Evolutionary conservation across 2,329 filamentous ascomycete species (phyloP), one percentile per base, ranked within the genome.

Genomic region (Aureobasidium sp.): DNA sequence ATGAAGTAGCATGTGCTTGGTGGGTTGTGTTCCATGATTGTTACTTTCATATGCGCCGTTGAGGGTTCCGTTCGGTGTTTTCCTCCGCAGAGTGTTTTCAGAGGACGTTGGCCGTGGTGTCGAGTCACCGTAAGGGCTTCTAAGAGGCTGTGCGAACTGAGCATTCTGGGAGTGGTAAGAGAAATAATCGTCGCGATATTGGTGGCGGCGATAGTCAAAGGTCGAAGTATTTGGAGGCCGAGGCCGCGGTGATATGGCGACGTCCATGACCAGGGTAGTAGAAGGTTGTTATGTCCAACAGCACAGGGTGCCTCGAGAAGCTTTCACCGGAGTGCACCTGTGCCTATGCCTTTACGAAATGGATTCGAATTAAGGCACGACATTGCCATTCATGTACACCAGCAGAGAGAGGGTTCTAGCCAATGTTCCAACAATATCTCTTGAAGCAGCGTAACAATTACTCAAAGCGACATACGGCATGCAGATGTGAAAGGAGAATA

Each of bases 1-100:
- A 25, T 89, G 85, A 29, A 95, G 78, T 21, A 94, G 79, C 70
- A 96, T 84, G 70, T 96, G 91, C 74, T 96, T 96, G 1, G 86
- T 85, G 33, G 69, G 64, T 31, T 67, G 65, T 19, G 62, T 33
- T 21, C 67, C 65, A 38, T 69, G 68, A 11, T 64, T 65, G 5
- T 89, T 89, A 33, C 89, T 90, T 79, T 97, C 92, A 69, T 96
- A 96, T 11, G 90, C 91, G 58, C 89, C 90, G 65, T 93, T 87
- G 63, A 97, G 82, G 38, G 91, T 96, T n/a, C 93, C 94, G 69
- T 87, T 93, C 4, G 93, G 94, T 9, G 93, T 97, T 74, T 97
- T 97, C 65, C 93, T 84, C 65, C 93, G 85, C 60, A 96, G 79
- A 67, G 90, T 88, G 72, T 95, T 86, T 72, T 96, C 90, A 58